Evolutionary conservation across 2,329 filamentous ascomycete species (phyloP), one percentile per base, ranked within the genome.

Genomic region (Ilyonectria destructans): DNA sequence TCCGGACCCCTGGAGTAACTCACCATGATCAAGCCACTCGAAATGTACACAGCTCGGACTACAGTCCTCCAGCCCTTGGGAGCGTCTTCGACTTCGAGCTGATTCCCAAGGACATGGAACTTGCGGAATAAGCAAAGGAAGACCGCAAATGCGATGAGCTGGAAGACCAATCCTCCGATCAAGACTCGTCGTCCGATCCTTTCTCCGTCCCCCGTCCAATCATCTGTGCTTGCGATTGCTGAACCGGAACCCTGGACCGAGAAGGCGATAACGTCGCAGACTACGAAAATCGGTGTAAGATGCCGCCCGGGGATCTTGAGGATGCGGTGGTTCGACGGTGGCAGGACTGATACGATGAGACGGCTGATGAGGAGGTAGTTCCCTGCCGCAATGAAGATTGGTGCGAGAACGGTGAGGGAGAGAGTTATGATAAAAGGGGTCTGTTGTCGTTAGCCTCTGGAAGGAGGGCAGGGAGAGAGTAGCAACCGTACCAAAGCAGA

Each of bases 351-450:
- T 12, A 80, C 74, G 61, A 86, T 83, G 6, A 88, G 75, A 13
- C 83, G 81, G n/a, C 83, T 84, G 58, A 88, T 82, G 52, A 87
- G 81, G 59, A 87, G 80, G 74, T 88, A 88, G 62, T 87, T 84
- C 2, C 83, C 85, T 0, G 85, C 86, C 17, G 84, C 84, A 56
- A 87, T 75, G 58, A 87, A 81, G 48, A 87, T 79, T 0, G 86
- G 86, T 0, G 85, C 84, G 46, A 88, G 78, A 13, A 87, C 82
- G n/a, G 85, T 83, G 23, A 85, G 77, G 0, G 80, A 81, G 5
- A 80, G 70, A 1, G 80, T 82, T 45, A 79, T 70, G 6, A 84
- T 79, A 60, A 84, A 85, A 1, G 82, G 75, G 1, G 75, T 72
- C 78, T 81, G 17, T 6, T 4, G 3, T 17, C 55, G n/a, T 70